phyloP scores from a whole-genome alignment of 2,329 filamentous ascomycete genomes.

The Calonectria multiphialidica region DNA sequence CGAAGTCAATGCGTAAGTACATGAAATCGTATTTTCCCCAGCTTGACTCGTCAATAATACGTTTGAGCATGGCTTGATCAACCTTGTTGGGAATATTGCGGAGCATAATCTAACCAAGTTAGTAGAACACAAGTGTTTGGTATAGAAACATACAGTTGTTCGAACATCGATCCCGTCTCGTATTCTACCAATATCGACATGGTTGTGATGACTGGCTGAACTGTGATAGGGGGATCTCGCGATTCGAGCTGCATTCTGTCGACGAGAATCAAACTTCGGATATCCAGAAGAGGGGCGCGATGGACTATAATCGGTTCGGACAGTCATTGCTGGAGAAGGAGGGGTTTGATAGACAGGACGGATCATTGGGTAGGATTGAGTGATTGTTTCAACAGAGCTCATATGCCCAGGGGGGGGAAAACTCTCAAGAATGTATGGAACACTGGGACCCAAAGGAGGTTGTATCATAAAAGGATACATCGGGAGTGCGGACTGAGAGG shows the following conservation, averaged over 20 bases:
- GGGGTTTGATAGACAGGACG: conserved; percentile 47
- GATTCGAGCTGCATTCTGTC: conserved; percentile 62
- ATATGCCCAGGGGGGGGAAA: conserved; percentile 31
- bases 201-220: conserved; percentile 67
- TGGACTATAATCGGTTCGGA: conserved; percentile 54
- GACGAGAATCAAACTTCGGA: conserved; percentile 55
- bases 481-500: conserved; percentile 40
- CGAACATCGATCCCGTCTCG: conserved; percentile 77
- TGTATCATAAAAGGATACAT: conserved; percentile 52
- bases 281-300: conserved; percentile 52
- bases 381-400: conserved; percentile 45
- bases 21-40: conserved; percentile 92
- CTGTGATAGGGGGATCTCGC: conserved; percentile 61
- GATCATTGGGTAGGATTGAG: conserved; percentile 47
- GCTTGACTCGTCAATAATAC: conserved; percentile 82
- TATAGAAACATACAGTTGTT: conserved; percentile 71
- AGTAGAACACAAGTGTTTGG: neutral
- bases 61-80: conserved; percentile 81
- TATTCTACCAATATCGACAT: conserved; percentile 72
- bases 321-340: conserved; percentile 49
- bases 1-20: conserved; percentile 92
- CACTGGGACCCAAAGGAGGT: conserved; percentile 41
- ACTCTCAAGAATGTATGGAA: conserved; percentile 47
- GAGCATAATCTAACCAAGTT: conserved; percentile 80
- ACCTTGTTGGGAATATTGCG: conserved; percentile 96